A percentile compares a stretch with the other conserved stretches of the same genome.
These are phyloP conservation scores for Warburgia ugandensis DNA, from an alignment of 164 flowering plant species.

Conservation along the genomic window DNA sequence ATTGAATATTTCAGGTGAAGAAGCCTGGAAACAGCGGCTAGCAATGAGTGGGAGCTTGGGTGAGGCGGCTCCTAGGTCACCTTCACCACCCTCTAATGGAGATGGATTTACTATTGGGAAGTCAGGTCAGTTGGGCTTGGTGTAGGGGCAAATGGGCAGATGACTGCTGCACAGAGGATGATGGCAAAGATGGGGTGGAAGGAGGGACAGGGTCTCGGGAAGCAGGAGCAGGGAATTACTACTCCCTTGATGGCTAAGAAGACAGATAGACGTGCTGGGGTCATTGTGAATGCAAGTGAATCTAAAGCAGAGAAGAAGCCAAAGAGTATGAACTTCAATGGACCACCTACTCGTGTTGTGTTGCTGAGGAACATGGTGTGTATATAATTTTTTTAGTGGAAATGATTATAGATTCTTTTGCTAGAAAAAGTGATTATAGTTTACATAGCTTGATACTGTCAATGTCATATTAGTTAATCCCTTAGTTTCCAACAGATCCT, in stretches of 20 bases:
- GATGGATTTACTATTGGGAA: conserved; percentile 89
- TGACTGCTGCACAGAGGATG: conserved; percentile 99
- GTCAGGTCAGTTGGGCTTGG: conserved; percentile 81
- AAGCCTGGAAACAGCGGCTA: conserved; percentile 91
- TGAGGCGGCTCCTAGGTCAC: conserved; percentile 44
- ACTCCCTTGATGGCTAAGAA: conserved; percentile 96
- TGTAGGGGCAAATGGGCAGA: conserved; percentile 94
- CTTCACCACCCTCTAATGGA: conserved; percentile 46
- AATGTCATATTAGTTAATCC: too few species aligned
- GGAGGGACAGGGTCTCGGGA: conserved; percentile 97
- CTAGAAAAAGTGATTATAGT: neutral
- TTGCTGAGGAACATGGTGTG: conserved; percentile 93
- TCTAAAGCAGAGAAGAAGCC: conserved; percentile 67
- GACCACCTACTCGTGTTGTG: conserved; percentile 87
- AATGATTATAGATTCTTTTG: neutral
- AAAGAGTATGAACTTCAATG: conserved; percentile 74
- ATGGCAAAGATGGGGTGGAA: conserved; percentile 99
- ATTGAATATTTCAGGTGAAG: conserved; percentile 85
- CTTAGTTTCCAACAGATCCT: too few species aligned
- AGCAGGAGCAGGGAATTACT: conserved; percentile 96
- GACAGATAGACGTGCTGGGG: conserved; percentile 97
- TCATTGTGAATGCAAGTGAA: conserved; percentile 94
- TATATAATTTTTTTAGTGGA: neutral
- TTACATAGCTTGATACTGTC: neutral
- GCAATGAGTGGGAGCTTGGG: conserved; percentile 59